Evolutionary conservation across 345 rosid genomes (phyloP).

Genomic region (Acer saccharum): DNA sequence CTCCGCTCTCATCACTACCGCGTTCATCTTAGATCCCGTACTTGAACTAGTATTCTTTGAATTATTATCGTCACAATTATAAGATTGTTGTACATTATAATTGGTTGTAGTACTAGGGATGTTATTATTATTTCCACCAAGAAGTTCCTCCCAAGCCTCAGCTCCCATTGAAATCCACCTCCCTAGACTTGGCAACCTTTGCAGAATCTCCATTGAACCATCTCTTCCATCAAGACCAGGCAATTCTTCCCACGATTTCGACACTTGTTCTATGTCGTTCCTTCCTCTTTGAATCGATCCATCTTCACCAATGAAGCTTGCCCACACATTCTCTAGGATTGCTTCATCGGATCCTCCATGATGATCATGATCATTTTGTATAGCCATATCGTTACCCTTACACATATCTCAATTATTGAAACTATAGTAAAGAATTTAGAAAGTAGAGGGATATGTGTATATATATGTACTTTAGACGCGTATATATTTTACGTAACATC

Average conservation of each 20-base stretch:
- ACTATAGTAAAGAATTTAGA: neutral
- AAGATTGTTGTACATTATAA: too few relatives aligned
- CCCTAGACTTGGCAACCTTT: conserved; percentile 55
- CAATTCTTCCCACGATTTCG: conserved; percentile 49
- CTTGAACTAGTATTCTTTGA: neutral
- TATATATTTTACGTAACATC: conserved; percentile 23
- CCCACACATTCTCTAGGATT: conserved; percentile 81
- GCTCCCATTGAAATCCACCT: conserved; percentile 70
- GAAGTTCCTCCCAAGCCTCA: conserved; percentile 63
- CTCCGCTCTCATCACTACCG: conserved; percentile 9
- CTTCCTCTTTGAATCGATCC: conserved; percentile 12
- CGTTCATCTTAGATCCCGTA: conserved; percentile 16
- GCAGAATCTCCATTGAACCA: conserved; percentile 30
- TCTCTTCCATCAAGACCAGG: conserved; percentile 42
- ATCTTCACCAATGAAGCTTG: conserved; percentile 51
- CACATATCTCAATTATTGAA: neutral
- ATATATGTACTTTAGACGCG: neutral
- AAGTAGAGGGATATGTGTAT: conserved; percentile 21
- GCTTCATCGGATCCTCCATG: conserved; percentile 33
- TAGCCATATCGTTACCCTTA: conserved; percentile 33
- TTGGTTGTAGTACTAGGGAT: conserved; percentile 21
- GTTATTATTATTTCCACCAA: conserved; percentile 18
- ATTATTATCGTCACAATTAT: too few relatives aligned
- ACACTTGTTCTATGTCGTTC: conserved; percentile 13
- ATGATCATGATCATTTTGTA: conserved; percentile 33